A percentile compares a stretch with the other conserved stretches of the same genome.
Evolutionary conservation across 1,139 yeast genomes (phyloP).

Genomic region (Suhomyces guaymorum): DNA sequence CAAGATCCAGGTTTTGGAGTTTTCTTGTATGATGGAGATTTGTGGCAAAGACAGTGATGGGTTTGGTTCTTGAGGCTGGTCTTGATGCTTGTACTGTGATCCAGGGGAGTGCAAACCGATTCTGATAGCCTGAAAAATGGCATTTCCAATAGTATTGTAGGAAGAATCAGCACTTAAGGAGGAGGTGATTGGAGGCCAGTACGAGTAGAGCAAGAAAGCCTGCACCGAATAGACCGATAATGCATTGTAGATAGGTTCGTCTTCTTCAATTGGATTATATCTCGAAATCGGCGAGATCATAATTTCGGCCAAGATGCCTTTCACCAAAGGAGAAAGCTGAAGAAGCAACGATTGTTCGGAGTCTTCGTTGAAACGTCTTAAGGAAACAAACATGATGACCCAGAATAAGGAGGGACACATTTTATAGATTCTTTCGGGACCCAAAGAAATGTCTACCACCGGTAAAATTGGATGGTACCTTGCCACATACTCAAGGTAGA

Average conservation of each 20-base stretch:
- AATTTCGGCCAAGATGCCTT: conserved; percentile 78
- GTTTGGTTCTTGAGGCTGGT: conserved; percentile 6
- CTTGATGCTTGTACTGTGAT: conserved; percentile 8
- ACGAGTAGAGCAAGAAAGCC: conserved; percentile 81
- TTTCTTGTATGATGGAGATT: conserved; percentile 62
- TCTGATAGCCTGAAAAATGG: conserved; percentile 86
- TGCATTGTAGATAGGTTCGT: conserved; percentile 80
- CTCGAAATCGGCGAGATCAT: conserved; percentile 89
- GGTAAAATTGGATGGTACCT: conserved; percentile 85
- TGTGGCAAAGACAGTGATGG: conserved; percentile 25
- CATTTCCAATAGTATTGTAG: conserved; percentile 92
- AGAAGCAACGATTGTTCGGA: conserved; percentile 42
- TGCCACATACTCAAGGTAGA: conserved; percentile 69
- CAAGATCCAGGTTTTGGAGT: conserved; percentile 86
- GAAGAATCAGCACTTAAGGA: conserved; percentile 93
- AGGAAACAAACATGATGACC: conserved; percentile 85
- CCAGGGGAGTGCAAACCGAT: conserved; percentile 82
- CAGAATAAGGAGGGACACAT: conserved; percentile 89
- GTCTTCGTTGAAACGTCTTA: conserved; percentile 56
- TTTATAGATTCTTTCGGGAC: conserved; percentile 77
- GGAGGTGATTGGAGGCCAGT: conserved; percentile 96
- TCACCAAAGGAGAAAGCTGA: conserved; percentile 66
- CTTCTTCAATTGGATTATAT: conserved; percentile 71
- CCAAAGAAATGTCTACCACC: conserved; percentile 75
- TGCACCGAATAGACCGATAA: conserved; percentile 95